Percentiles rank a stretch among this genome's conserved stretches.
Evolutionary conservation across 306 rosid genomes (phyloP).

Genomic region (Acacia acuminata): DNA sequence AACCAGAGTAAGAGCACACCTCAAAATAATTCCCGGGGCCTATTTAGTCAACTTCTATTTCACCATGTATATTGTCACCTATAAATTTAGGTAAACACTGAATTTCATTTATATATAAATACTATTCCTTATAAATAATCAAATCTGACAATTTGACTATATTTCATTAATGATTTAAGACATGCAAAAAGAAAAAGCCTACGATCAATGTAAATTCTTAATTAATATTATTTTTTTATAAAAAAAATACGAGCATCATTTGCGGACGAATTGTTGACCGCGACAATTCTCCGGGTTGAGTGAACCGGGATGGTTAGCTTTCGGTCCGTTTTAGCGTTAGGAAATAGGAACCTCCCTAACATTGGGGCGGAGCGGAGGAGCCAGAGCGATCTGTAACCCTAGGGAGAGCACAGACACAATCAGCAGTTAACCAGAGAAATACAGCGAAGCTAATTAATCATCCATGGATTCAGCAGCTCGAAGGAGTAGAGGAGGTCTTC

Average conservation of each 20-base stretch:
- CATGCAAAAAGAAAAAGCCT: no score
- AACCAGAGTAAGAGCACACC: background rate
- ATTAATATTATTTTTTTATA: no score
- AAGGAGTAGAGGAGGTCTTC: constrained; percentile 69
- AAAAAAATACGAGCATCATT: background rate
- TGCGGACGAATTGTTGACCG: background rate
- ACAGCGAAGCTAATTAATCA: background rate
- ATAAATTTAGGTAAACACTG: no score
- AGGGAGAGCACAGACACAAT: constrained; percentile 2
- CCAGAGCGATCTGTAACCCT: constrained; percentile 7
- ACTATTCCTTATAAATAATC: no score
- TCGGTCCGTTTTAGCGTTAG: background rate
- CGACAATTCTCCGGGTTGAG: background rate
- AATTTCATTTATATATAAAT: background rate
- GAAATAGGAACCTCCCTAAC: background rate
- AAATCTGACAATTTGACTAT: background rate
- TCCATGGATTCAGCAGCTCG: constrained; percentile 64
- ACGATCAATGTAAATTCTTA: background rate
- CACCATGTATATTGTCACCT: no score
- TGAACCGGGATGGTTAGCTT: background rate
- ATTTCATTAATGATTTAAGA: background rate
- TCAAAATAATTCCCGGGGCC: background rate
- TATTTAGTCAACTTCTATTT: background rate
- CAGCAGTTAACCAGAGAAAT: background rate
- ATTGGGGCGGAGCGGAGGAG: background rate